Base-by-base conservation (phyloP, 202 grass and related monocot species). In the Bolboschoenoplectus hybrid region DNA sequence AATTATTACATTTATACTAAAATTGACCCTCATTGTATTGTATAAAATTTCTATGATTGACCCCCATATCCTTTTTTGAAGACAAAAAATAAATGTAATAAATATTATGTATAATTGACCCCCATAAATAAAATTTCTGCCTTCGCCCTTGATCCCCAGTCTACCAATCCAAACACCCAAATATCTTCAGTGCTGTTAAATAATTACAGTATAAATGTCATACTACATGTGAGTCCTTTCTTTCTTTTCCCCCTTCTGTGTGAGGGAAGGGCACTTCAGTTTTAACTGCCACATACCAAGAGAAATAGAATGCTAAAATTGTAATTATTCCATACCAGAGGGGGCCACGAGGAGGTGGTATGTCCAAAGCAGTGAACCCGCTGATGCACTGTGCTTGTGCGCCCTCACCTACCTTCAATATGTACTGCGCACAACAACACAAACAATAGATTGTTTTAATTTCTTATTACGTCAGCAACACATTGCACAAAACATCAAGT, bases 331-430 rank as follows among this genome's bases (percentile, higher is more conserved):
- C 67, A 80, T 94, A 98, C 93, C 96, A 95, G 45, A 98, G 85
- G 53, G 93, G 96, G 2, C 96, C 96, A 70, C 86, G 90, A 74
- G 96, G 87, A 85, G 82, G 90, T 63, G 92, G 87, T 64, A 95
- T 61, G 79, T 95, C 91, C 62, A 95, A 87, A 73, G 93, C 93
- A 66, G 90, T 88, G 77, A 98, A 94, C 84, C 91, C 96, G 43
- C 93, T 98, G 53, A 98, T 94, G 83, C 96, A 98, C 68, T 96
- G 90, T 13, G 75, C 64, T 76, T 83, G 60, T 78, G 20, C 13
- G 39, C 90, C 93, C 34, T 87, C 86, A 2, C 84, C 74, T n/a
- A 94, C 76, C 83, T 92, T 91, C 67, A 95, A 83, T 43, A 94
- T 87, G 39, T 98, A 95, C 93, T 95, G 89, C 60, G 85, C 1